Evolutionary conservation across 495 filamentous ascomycete species (phyloP).

Genomic region (Extremus antarcticus): DNA sequence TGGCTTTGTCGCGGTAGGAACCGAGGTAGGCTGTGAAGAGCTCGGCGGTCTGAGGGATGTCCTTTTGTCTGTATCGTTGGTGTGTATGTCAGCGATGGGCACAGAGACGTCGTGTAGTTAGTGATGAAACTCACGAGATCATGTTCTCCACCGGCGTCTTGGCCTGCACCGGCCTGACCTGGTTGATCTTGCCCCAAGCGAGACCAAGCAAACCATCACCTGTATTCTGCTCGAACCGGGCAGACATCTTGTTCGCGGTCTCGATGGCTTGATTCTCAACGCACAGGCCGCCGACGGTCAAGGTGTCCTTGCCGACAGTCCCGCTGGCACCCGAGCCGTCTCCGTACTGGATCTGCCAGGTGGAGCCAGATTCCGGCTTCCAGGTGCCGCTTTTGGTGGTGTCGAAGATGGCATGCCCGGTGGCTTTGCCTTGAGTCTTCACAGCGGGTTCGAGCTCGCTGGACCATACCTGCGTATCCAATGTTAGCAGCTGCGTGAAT

Average conservation of each 20-base stretch:
- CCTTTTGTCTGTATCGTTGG: conserved; percentile 36
- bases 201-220: conserved; percentile 66
- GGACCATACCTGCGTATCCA: conserved; percentile 24
- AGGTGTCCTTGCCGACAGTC: conserved; percentile 53
- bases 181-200: conserved; percentile 55
- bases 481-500: no score
- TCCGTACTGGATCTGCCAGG: conserved; percentile 64
- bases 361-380: conserved; percentile 35
- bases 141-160: conserved; percentile 70
- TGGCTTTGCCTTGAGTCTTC: background rate
- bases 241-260: conserved; percentile 53
- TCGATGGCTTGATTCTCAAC: conserved; percentile 61
- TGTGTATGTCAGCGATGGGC: background rate
- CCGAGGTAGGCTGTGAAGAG: conserved; percentile 49
- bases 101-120: background rate
- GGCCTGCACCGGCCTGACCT: conserved; percentile 48
- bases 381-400: conserved; percentile 52
- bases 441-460: background rate
- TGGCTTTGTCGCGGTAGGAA: conserved; percentile 35
- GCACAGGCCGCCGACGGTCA: conserved; percentile 54
- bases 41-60: conserved; percentile 49
- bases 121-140: conserved; percentile 35
- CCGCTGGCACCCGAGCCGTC: conserved; percentile 63
- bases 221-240: conserved; percentile 42
- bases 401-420: conserved; percentile 34